phyloP scores from a whole-genome alignment of 352 stramenopile genomes.

The Globisporangium splendens region DNA sequence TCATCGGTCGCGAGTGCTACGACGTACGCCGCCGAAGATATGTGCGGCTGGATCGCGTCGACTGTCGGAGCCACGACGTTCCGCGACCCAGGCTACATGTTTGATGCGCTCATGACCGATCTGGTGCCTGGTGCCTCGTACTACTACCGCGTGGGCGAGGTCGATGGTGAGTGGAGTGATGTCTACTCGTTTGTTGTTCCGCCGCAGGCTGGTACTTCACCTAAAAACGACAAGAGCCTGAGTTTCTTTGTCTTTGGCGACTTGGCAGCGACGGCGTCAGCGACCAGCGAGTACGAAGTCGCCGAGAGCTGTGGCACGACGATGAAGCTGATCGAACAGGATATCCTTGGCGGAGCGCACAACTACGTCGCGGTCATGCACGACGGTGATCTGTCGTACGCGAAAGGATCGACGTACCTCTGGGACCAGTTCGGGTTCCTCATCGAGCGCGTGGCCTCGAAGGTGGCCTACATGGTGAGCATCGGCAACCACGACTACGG shows the following conservation, averaged over 20 bases:
- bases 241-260: slow-evolving; percentile 56
- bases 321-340: slow-evolving; percentile 3
- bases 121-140: slow-evolving; percentile 1
- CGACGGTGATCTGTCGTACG: slow-evolving; percentile 79
- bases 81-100: slow-evolving; percentile 3
- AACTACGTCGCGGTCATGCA: slow-evolving; percentile 73
- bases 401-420: slow-evolving; percentile 49
- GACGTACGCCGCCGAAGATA: not conserved
- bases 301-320: not conserved
- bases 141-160: slow-evolving; percentile 6
- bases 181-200: not conserved
- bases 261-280: slow-evolving; percentile 18
- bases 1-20: not conserved
- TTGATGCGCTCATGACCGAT: slow-evolving; percentile 2
- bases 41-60: not conserved
- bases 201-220: not conserved
- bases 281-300: not conserved
- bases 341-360: slow-evolving; percentile 6
- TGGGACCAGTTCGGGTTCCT: slow-evolving; percentile 83
- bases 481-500: slow-evolving; percentile 49
- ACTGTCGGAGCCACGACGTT: not conserved
- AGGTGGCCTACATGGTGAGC: slow-evolving; percentile 77
- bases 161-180: not conserved
- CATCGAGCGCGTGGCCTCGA: slow-evolving; percentile 66
- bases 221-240: not conserved